Evolutionary conservation across 164 flowering plant species (phyloP).

Genomic region (Platanus orientalis): DNA sequence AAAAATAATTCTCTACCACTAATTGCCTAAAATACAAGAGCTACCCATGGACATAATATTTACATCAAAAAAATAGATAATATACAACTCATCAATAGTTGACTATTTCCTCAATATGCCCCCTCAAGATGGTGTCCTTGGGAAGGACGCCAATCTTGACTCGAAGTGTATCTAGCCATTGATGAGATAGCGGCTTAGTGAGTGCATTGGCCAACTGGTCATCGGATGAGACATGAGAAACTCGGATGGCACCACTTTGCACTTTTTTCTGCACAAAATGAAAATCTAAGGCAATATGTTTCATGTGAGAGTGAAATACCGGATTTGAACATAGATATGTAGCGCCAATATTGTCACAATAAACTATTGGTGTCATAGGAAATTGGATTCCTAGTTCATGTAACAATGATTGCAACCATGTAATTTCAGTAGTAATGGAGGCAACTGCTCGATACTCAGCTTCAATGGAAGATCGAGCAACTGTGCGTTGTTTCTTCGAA

Average conservation of each 20-base stretch:
- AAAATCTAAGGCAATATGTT: background rate
- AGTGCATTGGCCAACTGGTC: background rate
- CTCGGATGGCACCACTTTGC: background rate
- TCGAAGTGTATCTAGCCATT: background rate
- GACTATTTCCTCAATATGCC: background rate
- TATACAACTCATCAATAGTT: background rate
- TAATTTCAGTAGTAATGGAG: background rate
- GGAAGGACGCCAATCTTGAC: background rate
- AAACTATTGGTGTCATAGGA: background rate
- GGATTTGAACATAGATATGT: background rate
- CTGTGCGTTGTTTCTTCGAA: background rate
- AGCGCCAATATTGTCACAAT: background rate
- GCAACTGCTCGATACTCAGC: background rate
- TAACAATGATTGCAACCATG: background rate
- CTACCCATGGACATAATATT: background rate
- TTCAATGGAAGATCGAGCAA: background rate
- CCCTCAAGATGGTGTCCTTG: background rate
- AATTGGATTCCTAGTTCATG: background rate
- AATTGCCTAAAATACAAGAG: background rate
- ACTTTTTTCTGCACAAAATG: background rate
- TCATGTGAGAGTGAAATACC: background rate
- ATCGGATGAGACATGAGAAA: background rate
- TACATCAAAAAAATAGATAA: background rate
- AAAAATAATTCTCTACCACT: background rate
- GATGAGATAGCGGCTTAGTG: background rate